phyloP scores from a whole-genome alignment of 176 grass and related monocot genomes.

The Oryza meyeriana region DNA sequence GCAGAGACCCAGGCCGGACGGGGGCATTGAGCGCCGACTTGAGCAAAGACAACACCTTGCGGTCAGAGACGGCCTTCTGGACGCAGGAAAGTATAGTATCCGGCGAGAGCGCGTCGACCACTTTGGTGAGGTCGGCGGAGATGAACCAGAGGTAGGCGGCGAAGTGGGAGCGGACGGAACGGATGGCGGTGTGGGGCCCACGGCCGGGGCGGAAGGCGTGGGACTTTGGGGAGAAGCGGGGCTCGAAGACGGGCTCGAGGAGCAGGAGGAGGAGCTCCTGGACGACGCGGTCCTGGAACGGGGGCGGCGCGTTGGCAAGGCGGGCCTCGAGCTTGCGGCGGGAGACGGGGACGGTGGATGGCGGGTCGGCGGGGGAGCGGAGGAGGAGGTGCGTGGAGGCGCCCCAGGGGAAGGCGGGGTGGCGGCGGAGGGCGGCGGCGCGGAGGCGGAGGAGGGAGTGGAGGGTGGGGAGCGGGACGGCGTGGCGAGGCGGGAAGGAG shows the following conservation, averaged over 20 bases:
- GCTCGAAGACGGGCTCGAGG: conserved; percentile 84
- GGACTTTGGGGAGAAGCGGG: conserved; percentile 82
- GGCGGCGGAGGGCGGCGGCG: conserved; percentile 50
- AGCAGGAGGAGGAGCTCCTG: conserved; percentile 83
- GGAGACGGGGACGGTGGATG: conserved; percentile 66
- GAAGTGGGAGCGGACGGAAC: conserved; percentile 52
- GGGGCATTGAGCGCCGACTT: conserved; percentile 67
- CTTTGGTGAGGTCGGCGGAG: conserved; percentile 64
- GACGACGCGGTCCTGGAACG: conserved; percentile 78
- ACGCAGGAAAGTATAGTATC: conserved; percentile 62
- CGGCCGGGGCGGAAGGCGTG: conserved; percentile 81
- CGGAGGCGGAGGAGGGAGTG: conserved; percentile 66
- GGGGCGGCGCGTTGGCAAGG: conserved; percentile 58
- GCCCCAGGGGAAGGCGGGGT: conserved; percentile 74
- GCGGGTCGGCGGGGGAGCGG: conserved; percentile 62
- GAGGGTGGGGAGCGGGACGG: conserved; percentile 64
- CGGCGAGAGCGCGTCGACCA: conserved; percentile 48
- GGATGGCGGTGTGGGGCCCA: conserved; percentile 78
- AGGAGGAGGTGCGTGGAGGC: conserved; percentile 74
- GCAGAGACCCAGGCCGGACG: conserved; percentile 44
- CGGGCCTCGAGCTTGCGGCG: conserved; percentile 67
- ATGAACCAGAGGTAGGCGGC: conserved; percentile 92
- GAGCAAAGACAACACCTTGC: conserved; percentile 70
- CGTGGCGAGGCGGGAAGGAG: conserved; percentile 60
- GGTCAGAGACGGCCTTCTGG: conserved; percentile 22